A percentile compares a stretch with the other conserved stretches of the same genome.
phyloP scores from a whole-genome alignment of 805 yeast genomes.

The Saccharomycopsis selenospora region DNA sequence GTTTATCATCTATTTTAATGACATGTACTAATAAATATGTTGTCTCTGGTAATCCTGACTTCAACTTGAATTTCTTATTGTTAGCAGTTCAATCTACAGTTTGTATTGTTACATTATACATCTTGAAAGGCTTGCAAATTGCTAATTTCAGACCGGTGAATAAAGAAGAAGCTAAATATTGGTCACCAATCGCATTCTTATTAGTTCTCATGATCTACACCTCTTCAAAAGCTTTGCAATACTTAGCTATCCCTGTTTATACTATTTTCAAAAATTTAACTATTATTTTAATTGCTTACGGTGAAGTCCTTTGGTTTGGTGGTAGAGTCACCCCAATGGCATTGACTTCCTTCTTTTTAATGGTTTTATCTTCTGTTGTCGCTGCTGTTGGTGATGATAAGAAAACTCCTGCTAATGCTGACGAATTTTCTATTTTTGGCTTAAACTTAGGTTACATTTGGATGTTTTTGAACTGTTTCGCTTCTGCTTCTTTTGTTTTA shows the following conservation, averaged over 20 bases:
- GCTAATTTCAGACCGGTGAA: conserved; percentile 85
- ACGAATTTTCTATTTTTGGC: conserved; percentile 28
- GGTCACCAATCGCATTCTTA: conserved; percentile 89
- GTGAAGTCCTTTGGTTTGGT: conserved; percentile 96
- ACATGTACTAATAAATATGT: conserved; percentile 96
- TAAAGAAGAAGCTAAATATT: conserved; percentile 82
- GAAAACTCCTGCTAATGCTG: conserved; percentile 26
- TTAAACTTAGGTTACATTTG: conserved; percentile 81
- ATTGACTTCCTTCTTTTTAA: conserved; percentile 76
- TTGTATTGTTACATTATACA: conserved; percentile 65
- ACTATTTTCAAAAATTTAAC: conserved; percentile 97
- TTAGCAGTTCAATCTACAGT: conserved; percentile 84
- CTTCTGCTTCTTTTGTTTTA: conserved; percentile 89
- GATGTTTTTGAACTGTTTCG: conserved; percentile 93
- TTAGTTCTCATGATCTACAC: conserved; percentile 94
- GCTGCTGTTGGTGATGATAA: conserved; percentile 81
- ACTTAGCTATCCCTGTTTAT: conserved; percentile 87
- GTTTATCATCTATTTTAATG: conserved; percentile 93
- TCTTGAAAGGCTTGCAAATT: conserved; percentile 65
- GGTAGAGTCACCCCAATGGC: conserved; percentile 88
- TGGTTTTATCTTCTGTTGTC: conserved; percentile 93
- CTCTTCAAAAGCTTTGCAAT: conserved; percentile 89
- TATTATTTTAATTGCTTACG: conserved; percentile 93
- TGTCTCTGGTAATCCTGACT: conserved; percentile 62
- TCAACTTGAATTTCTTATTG: conserved; percentile 79